Base-by-base conservation (phyloP, 2,329 filamentous ascomycete genomes). In the Neophaeococcomyces aloes region DNA sequence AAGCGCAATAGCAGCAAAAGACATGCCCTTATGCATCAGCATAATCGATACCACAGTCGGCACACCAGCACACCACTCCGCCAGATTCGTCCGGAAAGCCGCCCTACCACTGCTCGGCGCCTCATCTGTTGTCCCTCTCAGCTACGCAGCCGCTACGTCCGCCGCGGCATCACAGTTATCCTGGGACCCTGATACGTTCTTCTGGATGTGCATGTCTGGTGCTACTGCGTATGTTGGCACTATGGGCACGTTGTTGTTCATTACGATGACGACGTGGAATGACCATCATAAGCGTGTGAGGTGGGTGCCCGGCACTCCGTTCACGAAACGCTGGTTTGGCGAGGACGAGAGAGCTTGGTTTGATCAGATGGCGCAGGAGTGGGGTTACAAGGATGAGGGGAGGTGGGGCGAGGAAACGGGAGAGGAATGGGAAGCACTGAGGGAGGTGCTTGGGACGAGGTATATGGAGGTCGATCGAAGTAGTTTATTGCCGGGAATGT, bases 251-350 rank as follows among this genome's bases (percentile, higher is more conserved):
- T 76, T 96, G 42, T 91, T 89, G 2, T 67, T 91, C 32, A 78
- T 96, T 29, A 86, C 89, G 7, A 69, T 93, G 47, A 80, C 86
- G 19, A 95, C 89, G 27, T 74, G 81, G 48, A 95, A 95, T 63
- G 88, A 96, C 61, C 87, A 96, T 64, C 94, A 95, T 85, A 81
- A 83, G 57, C 78, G 91, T 15, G 86, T 96, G 4, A 88, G 86
- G 2, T 98, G 91, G 91, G 73, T 82, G 7, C 78, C 78, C 0
- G 91, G 91, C 8, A 81, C 86, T 27, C 82, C 85, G 17, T 66
- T 96, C 50, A 75, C 83, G 49, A 75, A 86, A 56, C 76, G 91
- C 11, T 96, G 88, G 84, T 62, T 94, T 42, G 74, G 86, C 27
- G 91, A 96, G 61, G 87, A 94, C 51, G 88, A 98, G 69, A 74